Evolutionary conservation across 2,329 filamentous ascomycete species (phyloP).

Genomic region (Epichloe gansuensis): DNA sequence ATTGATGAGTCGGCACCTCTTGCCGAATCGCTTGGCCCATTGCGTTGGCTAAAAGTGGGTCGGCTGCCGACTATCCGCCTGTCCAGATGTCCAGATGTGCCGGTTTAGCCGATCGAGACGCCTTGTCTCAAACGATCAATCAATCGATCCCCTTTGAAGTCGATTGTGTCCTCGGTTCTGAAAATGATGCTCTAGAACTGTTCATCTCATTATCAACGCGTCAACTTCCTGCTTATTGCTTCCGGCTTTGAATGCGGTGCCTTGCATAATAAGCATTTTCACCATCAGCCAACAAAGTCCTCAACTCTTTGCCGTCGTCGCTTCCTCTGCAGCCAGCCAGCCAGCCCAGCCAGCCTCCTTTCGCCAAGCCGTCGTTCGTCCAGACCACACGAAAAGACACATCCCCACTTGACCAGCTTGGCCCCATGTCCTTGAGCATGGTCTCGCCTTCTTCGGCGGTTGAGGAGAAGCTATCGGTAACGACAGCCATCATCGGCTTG

Average conservation of each 20-base stretch:
- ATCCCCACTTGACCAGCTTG: not conserved
- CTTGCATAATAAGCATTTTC: not conserved
- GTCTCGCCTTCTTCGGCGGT: not conserved
- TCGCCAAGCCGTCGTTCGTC: not conserved
- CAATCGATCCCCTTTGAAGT: not conserved
- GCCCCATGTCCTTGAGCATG: not conserved
- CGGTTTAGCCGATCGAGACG: slow-evolving; percentile 3
- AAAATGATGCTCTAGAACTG: not conserved
- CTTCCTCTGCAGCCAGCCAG: not conserved
- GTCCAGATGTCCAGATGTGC: slow-evolving; percentile 1
- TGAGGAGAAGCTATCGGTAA: slow-evolving; percentile 20
- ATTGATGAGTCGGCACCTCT: too few relatives aligned
- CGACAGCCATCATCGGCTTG: slow-evolving; percentile 26
- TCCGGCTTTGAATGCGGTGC: not conserved
- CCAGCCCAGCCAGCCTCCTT: too few relatives aligned
- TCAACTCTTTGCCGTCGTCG: not conserved
- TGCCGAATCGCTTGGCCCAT: not conserved
- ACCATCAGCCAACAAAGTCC: not conserved
- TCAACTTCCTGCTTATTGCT: not conserved
- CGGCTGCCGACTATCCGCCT: slow-evolving; percentile 6
- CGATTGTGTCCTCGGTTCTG: not conserved
- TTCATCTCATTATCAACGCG: not conserved
- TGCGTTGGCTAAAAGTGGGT: slow-evolving; percentile 1
- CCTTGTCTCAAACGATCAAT: not conserved
- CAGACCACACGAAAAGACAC: not conserved